Evolutionary conservation across 208 protist species (phyloP).

Genomic region (Wallacemonas rigidus): DNA sequence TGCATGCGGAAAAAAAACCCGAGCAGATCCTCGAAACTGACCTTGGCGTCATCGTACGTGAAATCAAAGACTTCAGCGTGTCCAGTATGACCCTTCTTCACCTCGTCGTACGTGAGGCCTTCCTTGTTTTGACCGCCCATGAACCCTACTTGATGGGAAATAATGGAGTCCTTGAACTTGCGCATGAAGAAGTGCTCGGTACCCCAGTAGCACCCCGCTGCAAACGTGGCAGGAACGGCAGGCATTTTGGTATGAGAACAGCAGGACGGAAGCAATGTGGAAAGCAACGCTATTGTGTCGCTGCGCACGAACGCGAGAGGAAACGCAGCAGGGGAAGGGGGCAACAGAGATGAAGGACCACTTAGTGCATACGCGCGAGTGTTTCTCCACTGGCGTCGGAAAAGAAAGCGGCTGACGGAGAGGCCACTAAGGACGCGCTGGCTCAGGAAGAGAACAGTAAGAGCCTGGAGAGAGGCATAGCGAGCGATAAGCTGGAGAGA

Average conservation of each 20-base stretch:
- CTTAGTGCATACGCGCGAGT: too few relatives aligned
- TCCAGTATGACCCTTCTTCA: conserved; percentile 92
- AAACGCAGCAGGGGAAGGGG: too few relatives aligned
- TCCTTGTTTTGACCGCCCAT: conserved; percentile 74
- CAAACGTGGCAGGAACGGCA: conserved; percentile 73
- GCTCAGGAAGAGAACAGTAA: too few relatives aligned
- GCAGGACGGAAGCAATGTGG: not conserved
- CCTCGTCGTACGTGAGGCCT: conserved; percentile 84
- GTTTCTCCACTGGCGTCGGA: too few relatives aligned
- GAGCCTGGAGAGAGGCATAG: too few relatives aligned
- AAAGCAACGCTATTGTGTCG: not conserved
- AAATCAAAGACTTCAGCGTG: conserved; percentile 95
- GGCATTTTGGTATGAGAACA: conserved; percentile 18
- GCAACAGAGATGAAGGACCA: too few relatives aligned
- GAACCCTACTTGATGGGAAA: conserved; percentile 86
- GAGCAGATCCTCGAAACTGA: conserved; percentile 87
- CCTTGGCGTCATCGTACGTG: conserved; percentile 78
- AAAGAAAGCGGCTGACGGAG: too few relatives aligned
- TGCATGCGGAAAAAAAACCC: conserved; percentile 95
- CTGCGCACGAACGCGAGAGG: too few relatives aligned
- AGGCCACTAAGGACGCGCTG: too few relatives aligned
- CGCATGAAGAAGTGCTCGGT: conserved; percentile 91
- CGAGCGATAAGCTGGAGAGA: too few relatives aligned
- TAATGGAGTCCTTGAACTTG: conserved; percentile 80
- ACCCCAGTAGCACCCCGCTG: conserved; percentile 93